A percentile compares a stretch with the other conserved stretches of the same genome.
These are phyloP conservation scores for Amyloporia xantha DNA, from an alignment of 768 basidiomycete genomes.

Conservation along the genomic window DNA sequence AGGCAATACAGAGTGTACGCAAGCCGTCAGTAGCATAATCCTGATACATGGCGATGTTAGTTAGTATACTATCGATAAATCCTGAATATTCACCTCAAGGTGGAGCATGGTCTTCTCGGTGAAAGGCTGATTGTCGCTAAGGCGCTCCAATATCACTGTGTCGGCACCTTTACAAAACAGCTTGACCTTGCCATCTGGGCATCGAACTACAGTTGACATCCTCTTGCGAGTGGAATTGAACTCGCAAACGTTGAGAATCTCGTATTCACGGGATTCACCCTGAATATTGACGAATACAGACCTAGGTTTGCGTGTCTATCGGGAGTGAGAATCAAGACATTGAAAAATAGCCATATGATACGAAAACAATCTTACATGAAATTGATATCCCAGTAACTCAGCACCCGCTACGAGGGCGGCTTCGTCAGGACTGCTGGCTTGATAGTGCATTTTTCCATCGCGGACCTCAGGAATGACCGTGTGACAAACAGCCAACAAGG, in stretches of 20 bases:
- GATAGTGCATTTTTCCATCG: conserved; percentile 86
- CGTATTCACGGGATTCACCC: conserved; percentile 70
- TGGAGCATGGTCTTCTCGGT: conserved; percentile 84
- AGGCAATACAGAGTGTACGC: conserved; percentile 93
- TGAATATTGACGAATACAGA: conserved; percentile 85
- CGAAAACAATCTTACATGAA: conserved; percentile 62
- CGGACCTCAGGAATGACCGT: conserved; percentile 94
- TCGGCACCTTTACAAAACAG: conserved; percentile 97
- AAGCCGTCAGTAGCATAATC: conserved; percentile 97
- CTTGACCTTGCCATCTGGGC: conserved; percentile 87
- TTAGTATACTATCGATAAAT: too few relatives aligned
- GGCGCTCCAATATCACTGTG: conserved; percentile 90
- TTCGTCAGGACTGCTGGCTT: conserved; percentile 97
- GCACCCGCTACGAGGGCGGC: conserved; percentile 94
- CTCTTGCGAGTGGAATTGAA: conserved; percentile 97
- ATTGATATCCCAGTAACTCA: conserved; percentile 85
- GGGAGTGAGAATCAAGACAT: conserved; percentile 5
- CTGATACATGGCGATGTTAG: conserved; percentile 28
- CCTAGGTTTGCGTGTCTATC: conserved; percentile 89
- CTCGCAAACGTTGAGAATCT: conserved; percentile 95
- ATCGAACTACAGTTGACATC: conserved; percentile 92
- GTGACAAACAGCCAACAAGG: conserved; percentile 82
- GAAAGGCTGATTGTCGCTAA: conserved; percentile 79
- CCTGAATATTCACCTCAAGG: conserved; percentile 72
- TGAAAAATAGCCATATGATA: conserved; percentile 17